These are phyloP conservation scores for Pleurotus eryngii DNA, from an alignment of 768 basidiomycete species.

Conservation along the genomic window DNA sequence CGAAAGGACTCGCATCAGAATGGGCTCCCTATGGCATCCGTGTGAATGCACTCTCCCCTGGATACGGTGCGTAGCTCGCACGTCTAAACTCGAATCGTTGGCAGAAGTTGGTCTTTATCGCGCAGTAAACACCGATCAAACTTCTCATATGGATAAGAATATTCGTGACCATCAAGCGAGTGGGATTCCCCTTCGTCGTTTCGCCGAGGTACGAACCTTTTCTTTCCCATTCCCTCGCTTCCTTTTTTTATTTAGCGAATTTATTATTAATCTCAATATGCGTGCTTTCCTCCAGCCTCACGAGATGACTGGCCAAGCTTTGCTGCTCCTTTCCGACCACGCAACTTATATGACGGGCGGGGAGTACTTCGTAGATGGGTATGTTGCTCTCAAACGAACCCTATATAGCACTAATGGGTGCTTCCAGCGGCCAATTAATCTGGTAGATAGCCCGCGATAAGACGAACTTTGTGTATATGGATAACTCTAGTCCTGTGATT, in stretches of 20 bases:
- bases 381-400: constrained; percentile 13
- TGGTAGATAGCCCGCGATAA: too few relatives aligned
- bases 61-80: constrained; percentile 40
- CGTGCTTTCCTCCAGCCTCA: constrained; percentile 33
- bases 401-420: too few relatives aligned
- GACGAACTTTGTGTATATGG: too few relatives aligned
- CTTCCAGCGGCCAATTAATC: too few relatives aligned
- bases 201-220: constrained; percentile 42
- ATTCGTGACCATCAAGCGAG: constrained; percentile 47
- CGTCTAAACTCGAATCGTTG: too few relatives aligned
- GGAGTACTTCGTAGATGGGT: constrained; percentile 58
- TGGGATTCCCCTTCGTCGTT: constrained; percentile 51
- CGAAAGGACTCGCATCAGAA: constrained; percentile 59
- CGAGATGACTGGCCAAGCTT: constrained; percentile 54
- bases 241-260: neutral
- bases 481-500: too few relatives aligned
- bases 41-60: constrained; percentile 61
- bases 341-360: constrained; percentile 57
- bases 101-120: too few relatives aligned
- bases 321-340: constrained; percentile 50
- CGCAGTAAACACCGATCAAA: constrained; percentile 59
- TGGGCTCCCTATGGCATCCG: constrained; percentile 54
- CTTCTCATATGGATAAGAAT: constrained; percentile 45
- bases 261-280: neutral
- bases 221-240: neutral